Percentiles rank a stretch among this genome's conserved stretches.
phyloP scores from a whole-genome alignment of 1,284 basidiomycete species.

The Cutaneotrichosporon sp. region DNA sequence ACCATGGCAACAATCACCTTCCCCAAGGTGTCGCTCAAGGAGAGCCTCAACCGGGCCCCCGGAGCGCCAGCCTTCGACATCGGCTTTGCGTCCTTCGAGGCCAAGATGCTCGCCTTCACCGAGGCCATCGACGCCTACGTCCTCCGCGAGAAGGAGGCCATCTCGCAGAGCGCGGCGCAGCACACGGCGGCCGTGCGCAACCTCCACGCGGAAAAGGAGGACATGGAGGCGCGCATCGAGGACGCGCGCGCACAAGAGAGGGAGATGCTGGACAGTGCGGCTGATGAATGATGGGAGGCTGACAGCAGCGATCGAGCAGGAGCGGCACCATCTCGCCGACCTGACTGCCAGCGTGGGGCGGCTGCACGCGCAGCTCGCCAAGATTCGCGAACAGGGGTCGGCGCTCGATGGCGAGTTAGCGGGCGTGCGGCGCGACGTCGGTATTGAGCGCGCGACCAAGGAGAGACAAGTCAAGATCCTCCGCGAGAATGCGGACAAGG shows the following conservation, averaged over 20 bases:
- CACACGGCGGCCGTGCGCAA: conserved; percentile 35
- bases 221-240: conserved; percentile 43
- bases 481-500: conserved; percentile 60
- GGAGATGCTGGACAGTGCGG: conserved; percentile 49
- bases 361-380: conserved; percentile 38
- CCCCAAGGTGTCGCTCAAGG: conserved; percentile 20
- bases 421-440: conserved; percentile 34
- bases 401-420: conserved; percentile 41
- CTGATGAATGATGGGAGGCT: background rate
- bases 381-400: conserved; percentile 38
- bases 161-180: conserved; percentile 36
- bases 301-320: conserved; percentile 41
- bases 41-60: background rate
- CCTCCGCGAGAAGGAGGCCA: conserved; percentile 40
- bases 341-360: conserved; percentile 35
- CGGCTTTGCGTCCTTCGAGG: conserved; percentile 43
- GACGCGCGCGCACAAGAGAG: conserved; percentile 46
- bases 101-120: conserved; percentile 42
- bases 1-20: conserved; percentile 17
- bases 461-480: conserved; percentile 66
- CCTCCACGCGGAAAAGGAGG: conserved; percentile 42
- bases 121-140: conserved; percentile 48
- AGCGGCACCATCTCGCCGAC: conserved; percentile 41
- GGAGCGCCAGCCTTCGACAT: conserved; percentile 33
- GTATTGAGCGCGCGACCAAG: conserved; percentile 60